Evolutionary conservation across 2,329 filamentous ascomycete species (phyloP), one percentile per base, ranked within the genome.

Genomic region (Pseudogymnoascus sp.): DNA sequence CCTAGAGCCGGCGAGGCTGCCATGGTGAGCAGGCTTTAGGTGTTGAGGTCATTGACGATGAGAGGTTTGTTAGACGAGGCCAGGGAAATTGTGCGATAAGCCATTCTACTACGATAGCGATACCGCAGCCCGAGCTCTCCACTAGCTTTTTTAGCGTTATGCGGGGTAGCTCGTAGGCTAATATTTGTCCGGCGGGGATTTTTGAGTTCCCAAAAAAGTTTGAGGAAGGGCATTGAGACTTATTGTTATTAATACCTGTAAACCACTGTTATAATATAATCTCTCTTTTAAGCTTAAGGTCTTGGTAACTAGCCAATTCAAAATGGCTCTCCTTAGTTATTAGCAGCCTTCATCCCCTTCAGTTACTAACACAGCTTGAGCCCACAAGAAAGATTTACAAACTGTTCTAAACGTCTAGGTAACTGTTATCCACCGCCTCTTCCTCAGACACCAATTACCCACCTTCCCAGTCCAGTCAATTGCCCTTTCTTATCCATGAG

Each of bases 401-500:
- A 3, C 42, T 48, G 5, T n/a, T 3, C 5, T 45, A 27, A 45
- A 3, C 10, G 5, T 27, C 40, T 13, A 6, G 12, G 12, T 29
- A 8, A 13, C 25, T 48, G n/a, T 70, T 63, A 58, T 62, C 48
- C 66, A 70, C 68, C 42, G 68, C 66, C 61, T 65, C 65, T n/a
- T 66, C 58, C 70, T 72, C 71, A 59, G 13, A 59, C 4, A 5
- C 55, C 55, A 59, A 59, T 5, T 4, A 59, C 55, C 55, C 55
- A 59, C 33, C 36, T 39, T n/a, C 55, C 55, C 64, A 74, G 66
- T 4, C 67, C 63, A 7, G 73, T 79, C 59, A 77, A 77, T 18
- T 68, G 69, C 3, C 76, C 77, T 61, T 77, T 70, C 8, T 63
- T 62, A 58, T 77, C 75, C 76, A 80, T 76, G 64, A 80, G 71